Evolutionary conservation across 2,329 filamentous ascomycete species (phyloP).

Genomic region (Bisporella sp.): DNA sequence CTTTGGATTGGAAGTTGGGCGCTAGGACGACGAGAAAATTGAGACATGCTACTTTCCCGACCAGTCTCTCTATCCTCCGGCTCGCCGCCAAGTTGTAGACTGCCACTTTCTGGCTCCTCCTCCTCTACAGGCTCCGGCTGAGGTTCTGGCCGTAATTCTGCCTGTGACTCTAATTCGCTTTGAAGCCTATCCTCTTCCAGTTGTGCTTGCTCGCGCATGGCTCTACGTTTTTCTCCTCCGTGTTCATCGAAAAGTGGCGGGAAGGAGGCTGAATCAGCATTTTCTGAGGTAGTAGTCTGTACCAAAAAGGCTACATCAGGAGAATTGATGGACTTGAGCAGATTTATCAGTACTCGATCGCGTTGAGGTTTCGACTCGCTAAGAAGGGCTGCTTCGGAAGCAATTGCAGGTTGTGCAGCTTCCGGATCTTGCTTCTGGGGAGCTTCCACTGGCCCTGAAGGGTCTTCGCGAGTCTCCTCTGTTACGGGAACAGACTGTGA

Average conservation of each 20-base stretch:
- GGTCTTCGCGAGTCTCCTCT: slow-evolving; percentile 42
- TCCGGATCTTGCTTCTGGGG: slow-evolving; percentile 6
- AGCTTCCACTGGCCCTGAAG: slow-evolving; percentile 14
- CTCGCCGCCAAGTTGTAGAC: slow-evolving; percentile 84
- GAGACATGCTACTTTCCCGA: slow-evolving; percentile 35
- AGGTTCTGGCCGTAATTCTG: slow-evolving; percentile 37
- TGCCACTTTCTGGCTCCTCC: slow-evolving; percentile 66
- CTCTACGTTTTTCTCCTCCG: slow-evolving; percentile 74
- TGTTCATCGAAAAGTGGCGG: slow-evolving; percentile 78
- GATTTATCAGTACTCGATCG: slow-evolving; percentile 27
- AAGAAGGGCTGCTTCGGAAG: slow-evolving; percentile 6
- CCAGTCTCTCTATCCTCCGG: slow-evolving; percentile 69
- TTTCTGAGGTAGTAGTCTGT: slow-evolving; percentile 39
- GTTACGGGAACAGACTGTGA: slow-evolving; percentile 50
- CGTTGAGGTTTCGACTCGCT: slow-evolving; percentile 13
- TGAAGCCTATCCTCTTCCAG: slow-evolving; percentile 50
- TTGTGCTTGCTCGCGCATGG: slow-evolving; percentile 65
- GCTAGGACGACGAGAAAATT: slow-evolving; percentile 52
- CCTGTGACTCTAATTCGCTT: slow-evolving; percentile 45
- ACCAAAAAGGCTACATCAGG: slow-evolving; percentile 39
- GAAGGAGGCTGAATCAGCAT: slow-evolving; percentile 36
- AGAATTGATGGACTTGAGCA: slow-evolving; percentile 40
- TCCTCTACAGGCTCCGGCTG: slow-evolving; percentile 48
- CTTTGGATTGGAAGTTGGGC: slow-evolving; percentile 76
- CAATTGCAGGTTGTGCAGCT: slow-evolving; percentile 2